Evolutionary conservation across 345 rosid genomes (phyloP).

Genomic region (Euphorbia lathyris): DNA sequence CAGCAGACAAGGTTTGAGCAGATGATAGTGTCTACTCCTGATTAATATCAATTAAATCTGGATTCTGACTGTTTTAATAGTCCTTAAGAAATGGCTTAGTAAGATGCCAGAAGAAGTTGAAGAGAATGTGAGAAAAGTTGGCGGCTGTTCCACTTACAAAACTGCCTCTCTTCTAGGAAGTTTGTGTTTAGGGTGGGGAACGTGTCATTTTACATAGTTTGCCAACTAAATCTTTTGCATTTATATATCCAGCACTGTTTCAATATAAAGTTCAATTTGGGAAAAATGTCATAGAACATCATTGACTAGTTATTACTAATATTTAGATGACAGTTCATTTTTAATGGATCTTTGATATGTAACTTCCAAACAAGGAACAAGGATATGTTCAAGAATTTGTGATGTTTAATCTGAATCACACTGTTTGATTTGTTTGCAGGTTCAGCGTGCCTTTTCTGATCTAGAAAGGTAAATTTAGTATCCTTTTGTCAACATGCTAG

Average conservation of each 20-base stretch:
- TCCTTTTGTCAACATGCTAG: not conserved
- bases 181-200: not conserved
- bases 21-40: not conserved
- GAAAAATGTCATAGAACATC: not conserved
- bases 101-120: not conserved
- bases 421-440: constrained; percentile 32
- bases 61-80: not conserved
- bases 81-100: not conserved
- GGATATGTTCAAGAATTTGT: constrained; percentile 1
- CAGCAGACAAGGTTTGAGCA: not conserved
- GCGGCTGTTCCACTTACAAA: not conserved
- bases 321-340: not conserved
- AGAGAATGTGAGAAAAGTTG: not conserved
- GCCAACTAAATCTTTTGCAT: not conserved
- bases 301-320: not conserved
- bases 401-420: not conserved
- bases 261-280: not conserved
- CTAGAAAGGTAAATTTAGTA: constrained; percentile 45
- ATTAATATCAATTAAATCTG: not conserved
- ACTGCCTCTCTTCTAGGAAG: not conserved
- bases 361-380: not conserved
- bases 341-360: not conserved
- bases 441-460: constrained; percentile 62
- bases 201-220: not conserved
- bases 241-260: not conserved